Evolutionary conservation across 352 stramenopile species (phyloP), one percentile per base, ranked within the genome.

Genomic region (Globisporangium spiculum): DNA sequence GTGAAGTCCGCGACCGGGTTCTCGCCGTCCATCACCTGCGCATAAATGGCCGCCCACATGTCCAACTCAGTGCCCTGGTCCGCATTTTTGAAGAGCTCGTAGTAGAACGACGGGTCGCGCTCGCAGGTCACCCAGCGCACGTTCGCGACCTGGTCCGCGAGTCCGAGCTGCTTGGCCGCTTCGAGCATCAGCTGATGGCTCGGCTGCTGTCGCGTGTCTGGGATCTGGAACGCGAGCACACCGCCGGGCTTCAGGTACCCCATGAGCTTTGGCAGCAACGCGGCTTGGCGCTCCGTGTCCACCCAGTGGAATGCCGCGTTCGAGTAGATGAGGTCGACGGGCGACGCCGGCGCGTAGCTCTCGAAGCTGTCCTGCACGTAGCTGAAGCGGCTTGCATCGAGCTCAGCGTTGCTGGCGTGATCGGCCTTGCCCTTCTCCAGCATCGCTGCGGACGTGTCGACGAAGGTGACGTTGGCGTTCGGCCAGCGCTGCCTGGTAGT

Each of bases 261-360:
- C 34, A 84, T 73, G n/a, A 94, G 73, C 8, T 68, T 67, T 0
- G 79, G 80, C 9, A 94, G 60, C 18, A 92, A 73, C 10, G 52
- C 48, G 38, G 68, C 59, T 65, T 94, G 82, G 7, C 71, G 67
- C 4, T 92, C 84, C 1, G 75, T 50, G 32, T 61, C 78, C 26
- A 91, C 81, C 86, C 84, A 93, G 44, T 93, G 86, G 34, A 92
- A 44, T 10, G 84, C 83, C 0, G 86, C 82, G 55, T 93, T 93
- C 16, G 84, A 86, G 67, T 79, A 93, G 64, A 93, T 90, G 59
- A 93, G 71, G 62, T 92, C 82, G 41, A 92, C 73, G 0, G 75
- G 74, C 5, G 67, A 57, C 2, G 65, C 64, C 0, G 80, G 73
- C 6, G 70, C 16, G 64, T 83, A 92, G 1, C 57, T 80, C 52